These are phyloP conservation scores for Capsicum chinense DNA, from an alignment of 257 asterid genomes.

Conservation along the genomic window DNA sequence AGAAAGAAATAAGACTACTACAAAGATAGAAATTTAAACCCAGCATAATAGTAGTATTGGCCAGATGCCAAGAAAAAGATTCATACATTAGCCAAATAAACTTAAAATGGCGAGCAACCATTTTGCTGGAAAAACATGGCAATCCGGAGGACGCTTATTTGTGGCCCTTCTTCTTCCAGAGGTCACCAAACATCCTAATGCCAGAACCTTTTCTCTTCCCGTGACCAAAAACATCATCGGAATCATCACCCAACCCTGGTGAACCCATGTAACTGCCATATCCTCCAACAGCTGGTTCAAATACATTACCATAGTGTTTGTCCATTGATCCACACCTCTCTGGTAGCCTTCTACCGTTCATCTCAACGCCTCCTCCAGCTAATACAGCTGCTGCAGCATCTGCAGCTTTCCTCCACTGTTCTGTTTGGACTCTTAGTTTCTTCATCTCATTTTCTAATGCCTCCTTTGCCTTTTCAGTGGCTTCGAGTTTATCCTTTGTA, in stretches of 20 bases:
- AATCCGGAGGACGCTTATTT: conserved; percentile 38
- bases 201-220: conserved; percentile 80
- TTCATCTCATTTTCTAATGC: conserved; percentile 82
- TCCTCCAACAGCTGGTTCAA: conserved; percentile 45
- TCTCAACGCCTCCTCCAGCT: conserved; percentile 71
- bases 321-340: conserved; percentile 99
- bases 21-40: not conserved
- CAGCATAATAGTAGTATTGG: not conserved
- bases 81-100: not conserved
- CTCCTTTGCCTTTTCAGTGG: conserved; percentile 55
- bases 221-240: conserved; percentile 61
- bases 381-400: conserved; percentile 91
- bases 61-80: conserved; percentile 13
- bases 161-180: conserved; percentile 88
- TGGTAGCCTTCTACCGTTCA: conserved; percentile 65
- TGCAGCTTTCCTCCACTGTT: conserved; percentile 98
- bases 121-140: conserved; percentile 30
- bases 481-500: conserved; percentile 55
- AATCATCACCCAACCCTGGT: conserved; percentile 58
- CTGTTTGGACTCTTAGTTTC: conserved; percentile 83
- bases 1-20: not conserved
- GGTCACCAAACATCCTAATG: conserved; percentile 81
- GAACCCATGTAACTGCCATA: conserved; percentile 60
- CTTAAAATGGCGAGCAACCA: conserved; percentile 52
- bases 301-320: conserved; percentile 54